Base-by-base conservation (phyloP, 805 yeast genomes). In the Kurtzmaniella cleridarum region DNA sequence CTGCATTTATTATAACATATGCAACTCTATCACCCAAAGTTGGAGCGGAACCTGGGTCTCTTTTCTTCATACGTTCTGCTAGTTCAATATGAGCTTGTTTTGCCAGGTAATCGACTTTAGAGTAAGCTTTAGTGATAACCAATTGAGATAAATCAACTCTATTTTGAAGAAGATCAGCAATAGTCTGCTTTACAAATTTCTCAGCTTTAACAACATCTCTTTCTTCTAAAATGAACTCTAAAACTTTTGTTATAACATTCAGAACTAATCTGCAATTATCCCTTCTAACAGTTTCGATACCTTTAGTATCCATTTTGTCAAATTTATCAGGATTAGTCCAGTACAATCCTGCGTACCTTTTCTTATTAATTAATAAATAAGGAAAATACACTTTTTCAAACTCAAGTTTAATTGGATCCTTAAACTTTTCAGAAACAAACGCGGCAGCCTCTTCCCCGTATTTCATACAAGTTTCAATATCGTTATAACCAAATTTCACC, bases 11-110 rank as follows among this genome's bases (percentile, higher is more conserved):
- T 42, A 93, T 90, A 27, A 93, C 98, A 57, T 91, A 93, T 5
- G 98, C 98, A 26, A 93, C 98, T 64, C 99, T 85, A 58, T 93
- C 99, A 41, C 99, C 99, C 35, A 93, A 74, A 10, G 88, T 80
- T 3, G 98, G 98, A 1, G 98, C 98, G 6, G 95, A 84, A 17
- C 99, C 99, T 0, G 95, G 84, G 56, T 93, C 99, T 69, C 99
- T 82, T 57, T 89, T 88, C 39, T 81, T 76, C 97, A 93, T 93
- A 51, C 97, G 74, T 53, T 90, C 96, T 0, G 98, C 96, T 33
- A 93, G 73, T 49, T 91, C 97, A 20, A 90, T 95, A 60, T 93
- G 99, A 0, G 98, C 97, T 60, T 93, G 98, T 46, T 93, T 95
- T 20, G 90, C 95, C 3, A 96, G 84, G 60, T 93, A 93, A 53